Base-by-base conservation (phyloP, 2,329 filamentous ascomycete species). In the Pyricularia sp. region DNA sequence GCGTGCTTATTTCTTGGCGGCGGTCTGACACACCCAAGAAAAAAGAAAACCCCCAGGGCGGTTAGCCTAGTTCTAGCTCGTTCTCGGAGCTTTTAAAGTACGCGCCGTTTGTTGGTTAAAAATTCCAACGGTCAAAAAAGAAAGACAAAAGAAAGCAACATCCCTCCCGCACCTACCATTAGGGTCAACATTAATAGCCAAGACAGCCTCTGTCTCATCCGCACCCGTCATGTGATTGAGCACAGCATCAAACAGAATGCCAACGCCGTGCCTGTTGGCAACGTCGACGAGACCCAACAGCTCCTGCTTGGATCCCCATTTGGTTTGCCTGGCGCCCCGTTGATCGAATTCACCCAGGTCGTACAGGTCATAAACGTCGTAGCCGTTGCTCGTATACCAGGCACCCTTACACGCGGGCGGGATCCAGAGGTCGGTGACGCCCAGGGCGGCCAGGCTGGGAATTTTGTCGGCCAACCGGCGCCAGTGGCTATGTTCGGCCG, bases 301-400 rank as follows among this genome's bases (percentile, higher is more conserved):
- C 69, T 92, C 88, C 64, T 86, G 82, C 73, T 86, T 87, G 1
- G 81, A 79, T 2, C 90, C 90, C 89, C 89, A 93, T 81, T 92
- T 92, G 0, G 90, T 92, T 2, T 80, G 79, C 5, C 78, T 78
- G 0, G 80, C 76, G 23, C 87, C 88, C 75, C 92, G 92, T 74
- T 92, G 89, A 61, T 91, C 85, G 72, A 92, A 92, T 74, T 92
- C 90, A 33, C 90, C 90, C 3, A 90, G 77, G 71, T 91, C 88
- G 73, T 88, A 91, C 17, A 92, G 77, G 74, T 92, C 90, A 74
- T 91, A 92, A 71, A 88, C 82, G 75, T 90, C 88, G 72, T 90
- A 90, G 5, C 90, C 90, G 73, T 91, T 91, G 25, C 88, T 86
- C 31, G 83, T 77, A 26, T 58, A 50, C 33, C 82, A 83, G 70